phyloP scores from a whole-genome alignment of 163 green algal species.

The Volvox carteri region DNA sequence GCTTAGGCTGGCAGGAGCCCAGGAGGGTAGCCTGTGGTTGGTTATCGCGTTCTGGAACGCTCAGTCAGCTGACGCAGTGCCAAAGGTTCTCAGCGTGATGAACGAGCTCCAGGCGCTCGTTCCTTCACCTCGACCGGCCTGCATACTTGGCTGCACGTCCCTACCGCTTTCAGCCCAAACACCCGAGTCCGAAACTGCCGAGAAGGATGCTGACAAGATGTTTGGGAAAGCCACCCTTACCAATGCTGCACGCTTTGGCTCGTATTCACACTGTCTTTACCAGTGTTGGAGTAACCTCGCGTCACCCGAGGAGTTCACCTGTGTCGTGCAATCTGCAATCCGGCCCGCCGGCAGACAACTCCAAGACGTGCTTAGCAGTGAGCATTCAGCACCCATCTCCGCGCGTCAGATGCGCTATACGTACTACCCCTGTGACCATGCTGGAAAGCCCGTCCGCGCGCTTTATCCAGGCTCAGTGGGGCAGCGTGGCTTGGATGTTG shows the following conservation, averaged over 20 bases:
- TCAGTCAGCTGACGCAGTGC: not conserved
- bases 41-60: constrained; percentile 1
- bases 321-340: not conserved
- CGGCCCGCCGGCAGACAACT: not conserved
- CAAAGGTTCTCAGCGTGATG: not conserved
- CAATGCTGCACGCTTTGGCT: constrained; percentile 3
- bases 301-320: not conserved
- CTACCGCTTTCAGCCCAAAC: too few species aligned
- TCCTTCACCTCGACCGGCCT: not conserved
- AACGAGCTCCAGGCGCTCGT: not conserved
- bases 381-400: not conserved
- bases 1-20: not conserved
- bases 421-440: not conserved
- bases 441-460: not conserved
- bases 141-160: not conserved
- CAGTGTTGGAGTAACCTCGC: constrained; percentile 4
- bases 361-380: not conserved
- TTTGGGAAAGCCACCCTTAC: not conserved
- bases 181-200: not conserved
- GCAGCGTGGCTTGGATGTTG: not conserved
- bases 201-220: not conserved
- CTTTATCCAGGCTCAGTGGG: not conserved
- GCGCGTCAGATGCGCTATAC: not conserved
- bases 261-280: not conserved
- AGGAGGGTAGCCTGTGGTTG: not conserved